Evolutionary conservation across 768 basidiomycete genomes (phyloP), one percentile per base, ranked within the genome.

Genomic region (Calocybe indica): DNA sequence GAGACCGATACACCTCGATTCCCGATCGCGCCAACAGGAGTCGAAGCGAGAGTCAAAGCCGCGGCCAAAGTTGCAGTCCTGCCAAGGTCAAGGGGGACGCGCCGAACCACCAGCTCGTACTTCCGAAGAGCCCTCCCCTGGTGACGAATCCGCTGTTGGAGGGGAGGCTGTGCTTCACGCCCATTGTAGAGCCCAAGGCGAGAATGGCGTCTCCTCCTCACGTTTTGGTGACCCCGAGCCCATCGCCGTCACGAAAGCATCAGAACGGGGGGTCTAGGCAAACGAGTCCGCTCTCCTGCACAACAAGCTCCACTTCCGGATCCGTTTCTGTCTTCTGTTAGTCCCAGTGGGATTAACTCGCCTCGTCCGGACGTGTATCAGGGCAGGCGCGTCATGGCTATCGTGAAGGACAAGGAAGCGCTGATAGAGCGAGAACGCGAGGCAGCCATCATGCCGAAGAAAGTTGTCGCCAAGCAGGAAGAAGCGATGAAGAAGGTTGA

Each of bases 121-220:
- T 85, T 3, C 79, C 80, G 0, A 66, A 66, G 22, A 82, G 80
- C 51, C 83, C 84, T 0, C 70, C 79, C 2, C 70, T 71, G 49
- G 61, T 85, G 33, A 78, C 68, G 60, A 83, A 76, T 8, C 77
- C 79, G 1, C 72, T 76, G 1, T 66, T 85, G 47, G 75, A 81
- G 47, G 74, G 68, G 28, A 68, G 71, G 28, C 67, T 85, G 29
- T 80, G 76, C 55, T 85, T 85, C 53, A 72, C 73, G 1, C 67
- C 71, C 2, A 50, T 55, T 1, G 53, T 59, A 46, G 40, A 47
- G 38, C 41, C 46, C 15, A 41, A 45, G 5, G 36, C 49, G 30
- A 43, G 43, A 38, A 45, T 50, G 34, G 33, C 33, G 45, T 28
- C 29, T 15, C 38, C 43, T 7, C 38, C 42, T 13, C 45, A 44